A percentile compares a stretch with the other conserved stretches of the same genome.
phyloP scores from a whole-genome alignment of 352 stramenopile species.

The Blastocystis sp. region DNA sequence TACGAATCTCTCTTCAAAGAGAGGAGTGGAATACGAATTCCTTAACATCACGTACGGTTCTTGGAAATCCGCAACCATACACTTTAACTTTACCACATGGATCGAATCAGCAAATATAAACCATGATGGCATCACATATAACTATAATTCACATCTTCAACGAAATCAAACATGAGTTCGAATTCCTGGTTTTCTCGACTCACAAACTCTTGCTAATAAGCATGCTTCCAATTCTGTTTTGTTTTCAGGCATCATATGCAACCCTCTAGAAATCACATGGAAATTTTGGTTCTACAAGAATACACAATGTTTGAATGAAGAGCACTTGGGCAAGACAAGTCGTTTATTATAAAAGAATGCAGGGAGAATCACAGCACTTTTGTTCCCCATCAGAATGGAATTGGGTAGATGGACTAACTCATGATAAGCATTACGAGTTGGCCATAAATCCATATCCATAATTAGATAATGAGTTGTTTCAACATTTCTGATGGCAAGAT shows the following conservation, averaged over 20 bases:
- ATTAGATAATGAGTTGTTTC: conserved; percentile 17
- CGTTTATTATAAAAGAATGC: not conserved
- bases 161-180: not conserved
- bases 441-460: conserved; percentile 55
- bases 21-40: not conserved
- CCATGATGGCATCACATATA: conserved; percentile 8
- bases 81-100: not conserved
- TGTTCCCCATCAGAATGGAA: not conserved
- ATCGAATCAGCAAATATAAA: not conserved
- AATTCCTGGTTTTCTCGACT: conserved; percentile 11
- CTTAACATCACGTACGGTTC: conserved; percentile 13
- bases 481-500: conserved; percentile 42
- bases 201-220: not conserved
- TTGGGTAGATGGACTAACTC: not conserved
- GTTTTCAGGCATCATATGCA: not conserved
- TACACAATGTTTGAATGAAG: not conserved
- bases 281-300: not conserved
- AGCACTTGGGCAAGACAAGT: not conserved
- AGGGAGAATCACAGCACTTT: not conserved
- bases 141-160: not conserved
- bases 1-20: conserved; percentile 51
- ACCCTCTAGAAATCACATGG: not conserved
- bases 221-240: not conserved
- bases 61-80: not conserved
- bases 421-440: not conserved